Base-by-base conservation (phyloP, 2,329 filamentous ascomycete genomes). In the Colletotrichum cereale region DNA sequence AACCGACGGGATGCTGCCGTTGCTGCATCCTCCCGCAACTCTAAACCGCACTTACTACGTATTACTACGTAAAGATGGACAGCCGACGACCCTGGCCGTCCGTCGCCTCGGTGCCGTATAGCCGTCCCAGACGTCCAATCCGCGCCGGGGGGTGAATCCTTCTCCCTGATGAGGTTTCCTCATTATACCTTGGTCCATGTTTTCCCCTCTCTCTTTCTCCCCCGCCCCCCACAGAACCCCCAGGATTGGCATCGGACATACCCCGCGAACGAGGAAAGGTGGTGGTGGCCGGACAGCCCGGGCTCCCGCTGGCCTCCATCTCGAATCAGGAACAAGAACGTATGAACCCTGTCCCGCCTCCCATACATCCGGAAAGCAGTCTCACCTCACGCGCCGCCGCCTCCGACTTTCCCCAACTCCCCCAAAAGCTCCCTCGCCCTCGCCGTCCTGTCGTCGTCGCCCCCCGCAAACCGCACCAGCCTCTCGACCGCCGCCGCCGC, bases 401-500 rank as follows among this genome's bases (percentile, higher is more conserved):
- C 64, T 44, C 64, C 68, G 47, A 53, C 44, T 52, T 58, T 62
- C 64, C 64, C 68, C 64, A 72, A 62, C 60, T 60, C 60, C 61
- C 56, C 61, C 60, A 71, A 66, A 36, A 69, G 50, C 1, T 14
- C 55, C 62, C 62, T 71, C 47, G 70, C 66, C 50, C 42, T 67
- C 62, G 52, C 67, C 31, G 76, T 77, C 34, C 75, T 73, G 61
- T 76, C 73, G 47, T 76, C 74, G 47, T 77, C 75, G 40, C 74
- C 73, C 61, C 70, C 70, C 61, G 66, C 70, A 60, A 75, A 78
- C 34, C 73, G 66, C 55, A 29, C 67, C 66, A 77, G 53, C 50
- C 75, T 74, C 34, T 72, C 71, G 31, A 75, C 57, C 24, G 76
- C 76, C 56, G 71, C 29, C 66, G 62, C 40, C 2, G 73, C 78